Evolutionary conservation across 108 stramenopile species (phyloP), one percentile per base, ranked within the genome.

Genomic region (Skeletonema grethae): DNA sequence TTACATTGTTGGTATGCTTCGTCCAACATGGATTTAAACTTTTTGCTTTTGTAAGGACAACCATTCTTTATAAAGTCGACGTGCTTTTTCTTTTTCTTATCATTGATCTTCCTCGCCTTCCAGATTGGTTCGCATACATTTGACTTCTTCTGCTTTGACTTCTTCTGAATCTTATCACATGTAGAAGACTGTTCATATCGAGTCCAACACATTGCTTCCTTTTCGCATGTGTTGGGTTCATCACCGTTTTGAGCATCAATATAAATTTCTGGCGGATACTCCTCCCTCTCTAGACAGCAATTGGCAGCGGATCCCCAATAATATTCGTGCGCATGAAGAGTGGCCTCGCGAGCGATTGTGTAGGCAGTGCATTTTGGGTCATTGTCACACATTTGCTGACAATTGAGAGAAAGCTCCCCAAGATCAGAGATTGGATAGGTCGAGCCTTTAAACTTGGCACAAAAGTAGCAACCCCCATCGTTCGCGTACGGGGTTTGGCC

Each of bases 241-340:
- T 53, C 50, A 6, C 50, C 22, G 8, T 53, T 22, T 9, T 53
- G 50, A 24, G 50, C 50, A 53, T 53, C n/a, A 22, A 53, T 53
- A 8, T 5, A 53, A 18, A 2, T 53, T 53, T 53, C 50, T 22
- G 50, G 20, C 5, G 50, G 50, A 53, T 53, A 24, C 16, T 53
- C 50, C 50, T 53, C 50, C 22, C 50, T 53, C 22, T 53, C 50
- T 6, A 53, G 50, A 9, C 50, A 53, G n/a, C 50, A 53, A 22
- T 53, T 53, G 18, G 50, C 50, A 53, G 50, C 22, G 18, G 50
- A 20, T 20, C 50, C 50, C 50, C 50, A 53, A n/a, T 53, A 53
- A n/a, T 53, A 53, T 53, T 53, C 50, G 7, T 53, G 50, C 8
- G 50, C 50, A n/a, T 53, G 50, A 22, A 53, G 22, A n/a, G 50